Percentiles rank a stretch among this genome's conserved stretches.
Conservation (phyloP, 306 rosid genomes). For the Prinsepia uniflora region DNA sequence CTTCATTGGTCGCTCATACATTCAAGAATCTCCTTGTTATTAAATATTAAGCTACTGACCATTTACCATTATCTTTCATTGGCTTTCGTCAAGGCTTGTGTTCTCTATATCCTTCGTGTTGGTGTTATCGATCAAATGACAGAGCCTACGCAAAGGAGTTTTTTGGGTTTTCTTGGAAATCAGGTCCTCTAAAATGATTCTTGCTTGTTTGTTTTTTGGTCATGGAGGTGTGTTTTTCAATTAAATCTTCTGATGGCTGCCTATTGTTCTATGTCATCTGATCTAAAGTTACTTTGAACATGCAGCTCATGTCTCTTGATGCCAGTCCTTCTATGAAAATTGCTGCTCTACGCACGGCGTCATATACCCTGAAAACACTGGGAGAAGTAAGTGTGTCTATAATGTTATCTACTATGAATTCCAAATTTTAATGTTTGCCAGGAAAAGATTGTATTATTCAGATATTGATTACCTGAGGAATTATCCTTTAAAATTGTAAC, state of each 20-base stretch:
- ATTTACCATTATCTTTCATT: constrained; percentile 26
- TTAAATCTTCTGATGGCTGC: constrained; percentile 7
- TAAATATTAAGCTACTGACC: constrained; percentile 26
- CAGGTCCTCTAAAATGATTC: constrained; percentile 47
- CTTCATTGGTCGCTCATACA: neutral
- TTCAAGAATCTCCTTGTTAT: neutral
- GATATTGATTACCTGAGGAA: neutral
- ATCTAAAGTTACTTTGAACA: constrained; percentile 13
- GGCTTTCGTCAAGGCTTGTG: constrained; percentile 77
- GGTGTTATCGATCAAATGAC: constrained; percentile 97
- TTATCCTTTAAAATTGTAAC: neutral
- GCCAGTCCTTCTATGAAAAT: constrained; percentile 79
- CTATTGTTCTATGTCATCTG: neutral
- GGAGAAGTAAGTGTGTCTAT: constrained; percentile 65
- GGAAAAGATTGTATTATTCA: neutral
- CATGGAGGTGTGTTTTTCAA: constrained; percentile 8
- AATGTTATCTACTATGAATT: constrained; percentile 7
- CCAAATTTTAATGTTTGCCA: neutral
- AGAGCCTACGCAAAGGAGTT: constrained; percentile 82
- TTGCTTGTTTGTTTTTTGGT: constrained; percentile 14
- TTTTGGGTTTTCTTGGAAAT: constrained; percentile 71
- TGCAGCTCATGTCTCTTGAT: constrained; percentile 73
- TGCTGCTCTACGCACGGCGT: constrained; percentile 74
- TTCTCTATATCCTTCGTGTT: constrained; percentile 84
- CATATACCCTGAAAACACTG: constrained; percentile 74